Evolutionary conservation across 805 yeast genomes (phyloP), one percentile per base, ranked within the genome.

Genomic region (Candida arabinofermentans): DNA sequence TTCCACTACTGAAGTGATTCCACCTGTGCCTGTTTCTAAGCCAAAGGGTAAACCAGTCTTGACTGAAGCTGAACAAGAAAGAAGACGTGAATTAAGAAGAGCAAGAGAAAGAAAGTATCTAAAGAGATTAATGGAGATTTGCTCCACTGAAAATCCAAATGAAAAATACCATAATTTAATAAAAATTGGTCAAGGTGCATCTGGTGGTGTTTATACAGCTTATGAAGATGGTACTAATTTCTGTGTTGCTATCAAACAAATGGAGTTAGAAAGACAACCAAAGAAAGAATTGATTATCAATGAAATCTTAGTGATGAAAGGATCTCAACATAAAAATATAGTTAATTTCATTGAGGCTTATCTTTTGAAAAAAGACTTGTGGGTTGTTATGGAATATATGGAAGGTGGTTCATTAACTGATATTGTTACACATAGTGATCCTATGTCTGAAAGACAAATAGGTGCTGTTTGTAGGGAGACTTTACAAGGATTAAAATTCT

Each of bases 321-420:
- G 89, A 21, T 78, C 89, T 40, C 81, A 77, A 54, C 99, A 93
- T 61, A 79, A 79, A 37, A 93, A 93, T 59, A 93, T 93, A 64
- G 99, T 93, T 44, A 93, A 93, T 62, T 93, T 87, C 60, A 79
- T 91, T 46, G 96, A 91, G 57, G 81, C 96, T 0, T 93, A 81
- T 61, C 61, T 86, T 40, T 66, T 86, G 42, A 80, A 77, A 44
- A 86, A 86, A 34, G 89, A 84, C 52, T 70, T 93, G 41, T 93
- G 99, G 99, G 98, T 93, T 8, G 81, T 93, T 17, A 93, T 93
- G 99, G 99, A 93, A 65, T 93, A 87, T 60, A 93, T 93, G 99
- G 97, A 93, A 62, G 99, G 99, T 47, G 99, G 99, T 2, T 83
- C 95, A 0, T 71, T 93, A 52, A 91, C 99, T 0, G 99, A 93